Evolutionary conservation across 805 yeast genomes (phyloP), one percentile per base, ranked within the genome.

Genomic region (Kuraishia cidri): DNA sequence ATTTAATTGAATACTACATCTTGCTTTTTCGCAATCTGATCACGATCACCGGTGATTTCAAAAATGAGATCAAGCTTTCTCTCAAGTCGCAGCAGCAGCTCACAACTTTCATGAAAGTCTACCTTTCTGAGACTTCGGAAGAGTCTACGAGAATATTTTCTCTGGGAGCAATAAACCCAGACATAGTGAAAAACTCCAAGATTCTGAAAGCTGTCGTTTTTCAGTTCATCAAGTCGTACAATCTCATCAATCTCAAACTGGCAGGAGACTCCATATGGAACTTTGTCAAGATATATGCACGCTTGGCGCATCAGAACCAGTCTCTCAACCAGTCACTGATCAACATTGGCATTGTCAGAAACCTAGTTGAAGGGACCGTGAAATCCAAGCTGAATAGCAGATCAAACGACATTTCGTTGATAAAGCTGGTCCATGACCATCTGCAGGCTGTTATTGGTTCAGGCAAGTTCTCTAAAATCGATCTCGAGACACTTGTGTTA

Each of bases 151-250:
- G 69, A 48, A 65, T 81, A 2, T 66, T 81, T 29, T 75, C 87
- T 1, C 52, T 82, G 26, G 94, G 94, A 2, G 71, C 79, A 19
- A 74, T 77, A 32, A 82, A 82, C 45, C 77, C 79, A 4, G 85
- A 79, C 31, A 83, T 82, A 24, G 53, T 62, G 9, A 59, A 57
- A 32, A 77, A 79, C 44, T 66, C 75, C 26, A 59, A 59, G 7
- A 33, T 51, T 1, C 50, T 82, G 28, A 63, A 76, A 45, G 50
- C 64, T 5, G 54, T 61, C 19, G 69, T 80, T 3, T 70, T 80
- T 34, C 61, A 59, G 20, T 57, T 72, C 37, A 55, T 77, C 21
- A 69, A 68, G 39, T 50, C 47, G 24, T 64, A 70, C 40, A 81
- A 85, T 17, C 49, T 76, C 11, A 57, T 75, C 18, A 67, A 71